Conservation (phyloP, 768 basidiomycete species). For the Cytidiella melzeri region DNA sequence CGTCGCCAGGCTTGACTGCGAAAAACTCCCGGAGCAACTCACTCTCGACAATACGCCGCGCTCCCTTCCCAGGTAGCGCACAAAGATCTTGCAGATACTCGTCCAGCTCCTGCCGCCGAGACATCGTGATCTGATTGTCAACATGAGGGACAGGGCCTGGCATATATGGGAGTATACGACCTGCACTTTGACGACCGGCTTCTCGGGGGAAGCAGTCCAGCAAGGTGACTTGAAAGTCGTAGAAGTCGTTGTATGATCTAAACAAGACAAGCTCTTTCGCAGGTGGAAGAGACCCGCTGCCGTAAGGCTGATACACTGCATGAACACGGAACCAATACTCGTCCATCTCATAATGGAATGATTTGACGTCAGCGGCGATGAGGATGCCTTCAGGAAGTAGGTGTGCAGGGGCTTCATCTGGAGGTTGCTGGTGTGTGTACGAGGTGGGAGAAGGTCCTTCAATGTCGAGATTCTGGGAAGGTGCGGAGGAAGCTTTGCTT, state of each 20-base stretch:
- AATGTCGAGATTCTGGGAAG: conserved; percentile 12
- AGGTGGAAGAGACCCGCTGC: conserved; percentile 49
- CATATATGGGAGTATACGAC: conserved; percentile 92
- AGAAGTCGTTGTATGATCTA: conserved; percentile 96
- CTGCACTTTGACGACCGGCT: conserved; percentile 69
- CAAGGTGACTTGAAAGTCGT: conserved; percentile 90
- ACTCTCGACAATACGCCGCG: conserved; percentile 78
- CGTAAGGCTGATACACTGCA: conserved; percentile 83
- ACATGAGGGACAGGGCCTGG: conserved; percentile 87
- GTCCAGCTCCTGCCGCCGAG: conserved; percentile 77
- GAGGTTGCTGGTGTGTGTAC: conserved; percentile 18
- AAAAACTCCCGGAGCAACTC: conserved; percentile 79
- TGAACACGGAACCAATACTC: conserved; percentile 98
- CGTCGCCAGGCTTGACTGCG: conserved; percentile 79
- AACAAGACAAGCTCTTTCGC: conserved; percentile 83
- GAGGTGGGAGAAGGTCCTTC: conserved; percentile 13
- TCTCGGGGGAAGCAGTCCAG: conserved; percentile 86
- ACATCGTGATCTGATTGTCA: conserved; percentile 76
- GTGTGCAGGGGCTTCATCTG: conserved; percentile 29
- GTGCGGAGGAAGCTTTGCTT: conserved; percentile 1
- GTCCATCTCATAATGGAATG: conserved; percentile 95
- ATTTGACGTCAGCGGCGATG: conserved; percentile 82
- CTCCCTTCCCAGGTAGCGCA: conserved; percentile 54
- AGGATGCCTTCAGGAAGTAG: conserved; percentile 78
- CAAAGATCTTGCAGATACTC: conserved; percentile 83